Evolutionary conservation across 73 alveolate species (phyloP).

Genomic region (Paramecium octaurelia): DNA sequence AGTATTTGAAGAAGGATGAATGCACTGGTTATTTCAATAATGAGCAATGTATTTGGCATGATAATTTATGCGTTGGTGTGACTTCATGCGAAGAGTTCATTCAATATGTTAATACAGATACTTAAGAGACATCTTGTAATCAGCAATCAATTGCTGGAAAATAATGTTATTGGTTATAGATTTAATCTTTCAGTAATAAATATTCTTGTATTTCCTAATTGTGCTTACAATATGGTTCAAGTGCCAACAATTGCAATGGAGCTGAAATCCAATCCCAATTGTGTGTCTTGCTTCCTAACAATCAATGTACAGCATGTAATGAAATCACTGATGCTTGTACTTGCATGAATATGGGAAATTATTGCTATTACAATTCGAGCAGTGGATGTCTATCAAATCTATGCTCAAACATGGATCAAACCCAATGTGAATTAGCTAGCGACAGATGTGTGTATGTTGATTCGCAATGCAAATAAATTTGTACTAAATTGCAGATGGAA

Average conservation of each 20-base stretch:
- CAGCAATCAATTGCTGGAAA: neutral
- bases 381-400: neutral
- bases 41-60: neutral
- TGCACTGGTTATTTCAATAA: neutral
- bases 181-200: neutral
- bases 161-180: neutral
- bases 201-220: neutral
- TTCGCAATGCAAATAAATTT: neutral
- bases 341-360: neutral
- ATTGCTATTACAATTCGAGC: neutral
- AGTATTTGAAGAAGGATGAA: neutral
- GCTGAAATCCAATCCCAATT: neutral
- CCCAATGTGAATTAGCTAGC: neutral
- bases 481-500: neutral
- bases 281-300: neutral
- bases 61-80: neutral
- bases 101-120: neutral
- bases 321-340: neutral
- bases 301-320: neutral
- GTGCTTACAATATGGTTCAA: neutral
- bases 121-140: neutral
- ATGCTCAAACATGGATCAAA: neutral
- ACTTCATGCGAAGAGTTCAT: neutral
- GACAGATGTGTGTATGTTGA: neutral
- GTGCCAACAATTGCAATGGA: constrained; percentile 4